A percentile compares a stretch with the other conserved stretches of the same genome.
Evolutionary conservation across 2,329 filamentous ascomycete species (phyloP).

Genomic region (Colletotrichum costaricense): DNA sequence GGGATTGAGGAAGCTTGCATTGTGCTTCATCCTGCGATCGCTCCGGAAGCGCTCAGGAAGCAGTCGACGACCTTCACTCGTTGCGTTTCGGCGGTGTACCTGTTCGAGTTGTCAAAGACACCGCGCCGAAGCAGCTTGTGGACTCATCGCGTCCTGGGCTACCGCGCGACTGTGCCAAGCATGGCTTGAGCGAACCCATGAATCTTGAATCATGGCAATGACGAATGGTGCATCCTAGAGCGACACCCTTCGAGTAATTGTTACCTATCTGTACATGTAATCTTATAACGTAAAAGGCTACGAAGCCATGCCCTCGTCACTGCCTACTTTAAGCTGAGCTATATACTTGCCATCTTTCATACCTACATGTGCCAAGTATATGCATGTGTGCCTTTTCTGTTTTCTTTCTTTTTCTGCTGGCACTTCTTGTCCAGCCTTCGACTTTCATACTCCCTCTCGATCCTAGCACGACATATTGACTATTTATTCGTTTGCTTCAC

Average conservation of each 20-base stretch:
- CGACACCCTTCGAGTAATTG: not conserved
- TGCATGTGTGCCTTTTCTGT: too few species aligned
- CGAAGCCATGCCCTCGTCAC: not conserved
- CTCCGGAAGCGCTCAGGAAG: not conserved
- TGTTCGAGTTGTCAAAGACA: not conserved
- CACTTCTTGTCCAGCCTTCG: too few species aligned
- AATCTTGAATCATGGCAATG: not conserved
- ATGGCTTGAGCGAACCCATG: not conserved
- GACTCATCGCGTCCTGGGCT: not conserved
- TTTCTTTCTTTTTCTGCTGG: too few species aligned
- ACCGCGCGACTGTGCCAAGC: not conserved
- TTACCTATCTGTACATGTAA: conserved; percentile 14
- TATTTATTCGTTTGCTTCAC: too few species aligned
- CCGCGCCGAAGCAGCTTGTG: not conserved
- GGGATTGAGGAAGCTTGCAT: not conserved
- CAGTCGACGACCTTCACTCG: not conserved
- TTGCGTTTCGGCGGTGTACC: not conserved
- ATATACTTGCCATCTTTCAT: too few species aligned
- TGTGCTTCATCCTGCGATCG: not conserved
- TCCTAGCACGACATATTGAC: too few species aligned
- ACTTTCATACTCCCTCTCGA: too few species aligned
- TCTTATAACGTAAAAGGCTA: not conserved
- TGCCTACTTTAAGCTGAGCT: too few species aligned
- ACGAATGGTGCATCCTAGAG: not conserved
- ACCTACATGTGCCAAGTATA: too few species aligned